phyloP scores from a whole-genome alignment of 331 rosid species.

The Erythrophleum ivorense region DNA sequence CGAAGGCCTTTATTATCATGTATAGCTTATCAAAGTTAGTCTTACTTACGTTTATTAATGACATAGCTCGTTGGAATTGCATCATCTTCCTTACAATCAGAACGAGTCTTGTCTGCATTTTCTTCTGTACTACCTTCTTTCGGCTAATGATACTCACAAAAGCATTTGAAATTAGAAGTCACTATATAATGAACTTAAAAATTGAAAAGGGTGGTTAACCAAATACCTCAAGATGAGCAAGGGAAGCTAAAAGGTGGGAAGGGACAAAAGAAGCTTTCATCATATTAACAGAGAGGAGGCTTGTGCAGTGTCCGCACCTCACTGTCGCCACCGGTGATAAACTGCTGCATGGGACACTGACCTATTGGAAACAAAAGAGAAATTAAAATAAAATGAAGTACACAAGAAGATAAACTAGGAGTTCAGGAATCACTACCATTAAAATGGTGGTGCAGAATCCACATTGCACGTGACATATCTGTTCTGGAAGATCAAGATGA shows the following conservation, averaged over 20 bases:
- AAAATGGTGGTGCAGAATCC: slow-evolving; percentile 84
- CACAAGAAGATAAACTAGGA: slow-evolving; percentile 16
- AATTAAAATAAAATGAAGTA: not conserved
- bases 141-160: slow-evolving; percentile 49
- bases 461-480: slow-evolving; percentile 84
- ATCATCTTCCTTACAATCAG: slow-evolving; percentile 70
- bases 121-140: slow-evolving; percentile 61
- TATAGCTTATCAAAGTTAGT: not conserved
- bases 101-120: slow-evolving; percentile 52
- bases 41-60: slow-evolving; percentile 70
- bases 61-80: slow-evolving; percentile 48
- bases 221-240: slow-evolving; percentile 61
- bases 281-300: slow-evolving; percentile 84
- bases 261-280: slow-evolving; percentile 85
- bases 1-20: not conserved
- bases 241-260: slow-evolving; percentile 72
- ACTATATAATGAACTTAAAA: not conserved
- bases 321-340: slow-evolving; percentile 86
- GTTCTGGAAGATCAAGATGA: slow-evolving; percentile 72
- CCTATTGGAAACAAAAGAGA: slow-evolving; percentile 46
- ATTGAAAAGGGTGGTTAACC: not conserved
- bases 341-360: slow-evolving; percentile 91
- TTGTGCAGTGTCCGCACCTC: slow-evolving; percentile 88
- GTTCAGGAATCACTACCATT: slow-evolving; percentile 55
- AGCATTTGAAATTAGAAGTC: slow-evolving; percentile 3